phyloP scores from a whole-genome alignment of 2,329 filamentous ascomycete genomes.

The Huntiella decipiens region DNA sequence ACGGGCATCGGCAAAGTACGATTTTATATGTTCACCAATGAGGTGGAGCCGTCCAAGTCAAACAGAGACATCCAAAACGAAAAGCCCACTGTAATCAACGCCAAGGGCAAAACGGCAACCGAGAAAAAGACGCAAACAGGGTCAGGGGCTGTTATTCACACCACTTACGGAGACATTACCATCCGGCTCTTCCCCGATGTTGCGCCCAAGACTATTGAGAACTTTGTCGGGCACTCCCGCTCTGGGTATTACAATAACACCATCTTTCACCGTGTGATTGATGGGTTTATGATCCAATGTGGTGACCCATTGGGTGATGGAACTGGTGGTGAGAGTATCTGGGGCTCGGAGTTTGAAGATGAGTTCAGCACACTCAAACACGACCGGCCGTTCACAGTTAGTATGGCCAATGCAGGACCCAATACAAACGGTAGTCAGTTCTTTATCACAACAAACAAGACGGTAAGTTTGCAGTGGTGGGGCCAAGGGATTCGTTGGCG shows the following conservation, averaged over 20 bases:
- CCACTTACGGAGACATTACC: slow-evolving; percentile 82
- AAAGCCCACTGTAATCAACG: slow-evolving; percentile 42
- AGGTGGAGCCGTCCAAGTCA: slow-evolving; percentile 63
- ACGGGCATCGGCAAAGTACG: slow-evolving; percentile 76
- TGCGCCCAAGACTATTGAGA: slow-evolving; percentile 87
- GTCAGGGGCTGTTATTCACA: slow-evolving; percentile 70
- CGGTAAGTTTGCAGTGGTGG: slow-evolving; percentile 32
- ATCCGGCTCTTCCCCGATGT: slow-evolving; percentile 83
- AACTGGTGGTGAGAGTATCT: slow-evolving; percentile 79
- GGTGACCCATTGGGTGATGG: slow-evolving; percentile 78
- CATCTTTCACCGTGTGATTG: slow-evolving; percentile 91
- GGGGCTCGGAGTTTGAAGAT: slow-evolving; percentile 82
- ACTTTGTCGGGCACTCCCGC: slow-evolving; percentile 82
- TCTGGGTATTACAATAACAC: slow-evolving; percentile 94
- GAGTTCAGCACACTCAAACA: slow-evolving; percentile 84
- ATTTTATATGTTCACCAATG: slow-evolving; percentile 97
- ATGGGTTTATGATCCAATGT: slow-evolving; percentile 92
- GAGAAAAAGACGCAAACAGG: slow-evolving; percentile 53
- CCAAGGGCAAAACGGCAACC: slow-evolving; percentile 27
- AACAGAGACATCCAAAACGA: slow-evolving; percentile 89
- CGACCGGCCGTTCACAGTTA: slow-evolving; percentile 89
- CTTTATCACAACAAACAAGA: slow-evolving; percentile 95
- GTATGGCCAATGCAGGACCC: slow-evolving; percentile 93
- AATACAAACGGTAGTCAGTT: slow-evolving; percentile 95
- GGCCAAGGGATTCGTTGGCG: no score